These are phyloP conservation scores for Fraxinus latifolia DNA, from an alignment of 305 asterid species.

Conservation along the genomic window DNA sequence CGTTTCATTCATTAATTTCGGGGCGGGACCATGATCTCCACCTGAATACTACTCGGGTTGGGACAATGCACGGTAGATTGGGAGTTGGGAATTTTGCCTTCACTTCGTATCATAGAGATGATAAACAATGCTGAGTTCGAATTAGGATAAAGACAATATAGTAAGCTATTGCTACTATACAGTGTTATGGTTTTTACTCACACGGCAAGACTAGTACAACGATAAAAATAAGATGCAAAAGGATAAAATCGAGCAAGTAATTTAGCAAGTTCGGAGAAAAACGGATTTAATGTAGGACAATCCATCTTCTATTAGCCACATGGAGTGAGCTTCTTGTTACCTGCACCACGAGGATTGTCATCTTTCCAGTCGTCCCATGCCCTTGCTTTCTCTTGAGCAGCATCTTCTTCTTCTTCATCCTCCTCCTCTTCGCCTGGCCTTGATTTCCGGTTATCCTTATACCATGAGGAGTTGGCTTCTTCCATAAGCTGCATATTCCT, in stretches of 20 bases:
- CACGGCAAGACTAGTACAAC: neutral
- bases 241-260: neutral
- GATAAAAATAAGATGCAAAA: neutral
- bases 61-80: neutral
- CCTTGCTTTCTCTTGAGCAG: constrained; percentile 87
- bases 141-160: neutral
- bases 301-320: constrained; percentile 53
- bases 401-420: constrained; percentile 60
- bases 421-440: constrained; percentile 59
- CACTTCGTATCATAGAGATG: neutral
- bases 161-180: neutral
- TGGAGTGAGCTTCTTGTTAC: constrained; percentile 95
- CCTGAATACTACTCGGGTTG: neutral
- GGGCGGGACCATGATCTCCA: no score
- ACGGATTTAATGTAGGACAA: neutral
- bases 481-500: constrained; percentile 62
- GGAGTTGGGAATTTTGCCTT: neutral
- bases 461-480: constrained; percentile 92
- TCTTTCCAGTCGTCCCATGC: constrained; percentile 99
- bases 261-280: neutral
- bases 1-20: no score
- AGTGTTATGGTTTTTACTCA: neutral
- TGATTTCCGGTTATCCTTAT: constrained; percentile 41
- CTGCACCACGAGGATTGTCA: constrained; percentile 97
- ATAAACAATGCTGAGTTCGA: neutral